A percentile compares a stretch with the other conserved stretches of the same genome.
phyloP scores from a whole-genome alignment of 495 filamentous ascomycete species.

The Talaromyces nanjingensis region DNA sequence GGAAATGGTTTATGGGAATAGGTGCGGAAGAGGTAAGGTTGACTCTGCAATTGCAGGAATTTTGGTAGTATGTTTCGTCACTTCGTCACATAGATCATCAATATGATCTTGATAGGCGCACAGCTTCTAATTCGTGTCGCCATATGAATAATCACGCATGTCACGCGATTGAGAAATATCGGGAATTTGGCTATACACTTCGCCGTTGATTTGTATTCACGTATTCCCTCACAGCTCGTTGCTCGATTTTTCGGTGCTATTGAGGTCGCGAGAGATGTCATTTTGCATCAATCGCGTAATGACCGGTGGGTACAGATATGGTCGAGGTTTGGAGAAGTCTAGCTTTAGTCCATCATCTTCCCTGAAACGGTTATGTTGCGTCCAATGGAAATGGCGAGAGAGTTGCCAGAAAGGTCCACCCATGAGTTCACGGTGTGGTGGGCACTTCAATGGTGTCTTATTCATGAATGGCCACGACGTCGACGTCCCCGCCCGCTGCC shows the following conservation, averaged over 20 bases:
- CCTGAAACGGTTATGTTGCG: background rate
- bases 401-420: background rate
- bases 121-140: background rate
- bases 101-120: background rate
- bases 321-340: background rate
- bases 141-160: background rate
- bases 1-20: background rate
- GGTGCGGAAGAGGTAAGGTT: background rate
- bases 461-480: constrained; percentile 44
- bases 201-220: background rate
- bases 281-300: background rate
- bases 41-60: background rate
- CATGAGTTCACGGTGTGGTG: background rate
- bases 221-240: background rate
- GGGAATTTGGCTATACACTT: background rate
- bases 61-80: background rate
- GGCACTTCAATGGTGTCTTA: background rate
- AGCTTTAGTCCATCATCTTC: background rate
- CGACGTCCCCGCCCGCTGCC: constrained; percentile 79
- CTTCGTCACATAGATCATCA: background rate
- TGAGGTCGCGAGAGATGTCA: background rate
- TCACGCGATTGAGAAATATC: background rate
- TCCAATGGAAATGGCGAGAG: background rate
- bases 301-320: background rate
- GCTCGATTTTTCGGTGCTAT: background rate